These are phyloP conservation scores for Ustilago bromivora DNA, from an alignment of 1,284 basidiomycete genomes.

Conservation along the genomic window DNA sequence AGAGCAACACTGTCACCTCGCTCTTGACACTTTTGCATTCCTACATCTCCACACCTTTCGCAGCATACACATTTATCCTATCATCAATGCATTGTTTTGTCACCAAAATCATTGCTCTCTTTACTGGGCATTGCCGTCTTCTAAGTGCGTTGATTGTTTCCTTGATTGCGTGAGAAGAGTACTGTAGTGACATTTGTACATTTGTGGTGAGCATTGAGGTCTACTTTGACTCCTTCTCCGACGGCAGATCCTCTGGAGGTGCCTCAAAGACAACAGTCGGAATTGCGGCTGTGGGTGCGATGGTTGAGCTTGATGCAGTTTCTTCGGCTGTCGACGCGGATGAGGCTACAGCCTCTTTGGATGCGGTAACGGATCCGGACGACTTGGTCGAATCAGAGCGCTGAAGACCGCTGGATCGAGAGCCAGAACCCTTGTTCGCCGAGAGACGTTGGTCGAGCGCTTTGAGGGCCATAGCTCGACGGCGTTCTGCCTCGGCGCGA, in stretches of 20 bases:
- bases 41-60: not conserved
- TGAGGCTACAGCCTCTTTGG: conserved; percentile 7
- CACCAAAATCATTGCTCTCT: not conserved
- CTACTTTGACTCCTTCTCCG: conserved; percentile 26
- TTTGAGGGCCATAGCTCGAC: conserved; percentile 89
- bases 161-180: not conserved
- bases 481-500: conserved; percentile 59
- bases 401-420: conserved; percentile 25
- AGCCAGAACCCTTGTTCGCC: conserved; percentile 34
- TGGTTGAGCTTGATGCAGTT: conserved; percentile 11
- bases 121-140: not conserved
- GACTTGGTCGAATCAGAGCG: conserved; percentile 38
- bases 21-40: not conserved
- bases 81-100: conserved; percentile 4
- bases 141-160: not conserved
- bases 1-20: not conserved
- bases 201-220: not conserved
- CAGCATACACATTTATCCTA: conserved; percentile 2
- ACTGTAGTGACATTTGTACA: not conserved
- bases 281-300: conserved; percentile 19
- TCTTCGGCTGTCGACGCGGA: conserved; percentile 1
- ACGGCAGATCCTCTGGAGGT: conserved; percentile 33
- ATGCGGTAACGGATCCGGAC: conserved; percentile 16
- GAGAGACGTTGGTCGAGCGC: conserved; percentile 93
- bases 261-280: conserved; percentile 53